phyloP scores from a whole-genome alignment of 768 basidiomycete species.

The Rhodotorula kratochvilovae region DNA sequence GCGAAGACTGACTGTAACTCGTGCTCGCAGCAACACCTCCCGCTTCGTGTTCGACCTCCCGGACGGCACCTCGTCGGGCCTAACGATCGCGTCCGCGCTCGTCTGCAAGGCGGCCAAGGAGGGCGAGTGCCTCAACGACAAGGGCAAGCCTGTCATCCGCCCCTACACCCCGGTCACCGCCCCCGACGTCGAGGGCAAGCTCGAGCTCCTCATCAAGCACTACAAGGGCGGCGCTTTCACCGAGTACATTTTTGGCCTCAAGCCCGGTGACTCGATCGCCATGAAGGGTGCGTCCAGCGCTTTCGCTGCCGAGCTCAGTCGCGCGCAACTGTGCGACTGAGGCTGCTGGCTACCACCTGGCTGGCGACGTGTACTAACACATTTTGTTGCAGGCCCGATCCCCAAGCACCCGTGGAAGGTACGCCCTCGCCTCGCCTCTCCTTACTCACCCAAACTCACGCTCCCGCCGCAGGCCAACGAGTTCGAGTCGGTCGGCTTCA shows the following conservation, averaged over 20 bases:
- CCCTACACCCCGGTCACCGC: conserved; percentile 89
- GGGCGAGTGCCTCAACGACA: conserved; percentile 56
- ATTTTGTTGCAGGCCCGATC: conserved; percentile 55
- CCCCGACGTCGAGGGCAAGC: conserved; percentile 47
- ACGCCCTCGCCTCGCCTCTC: neutral
- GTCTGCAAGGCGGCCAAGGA: conserved; percentile 70
- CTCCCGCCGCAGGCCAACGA: conserved; percentile 59
- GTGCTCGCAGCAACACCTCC: conserved; percentile 59
- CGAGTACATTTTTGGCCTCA: conserved; percentile 66
- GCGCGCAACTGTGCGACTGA: no score
- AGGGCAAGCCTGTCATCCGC: conserved; percentile 80
- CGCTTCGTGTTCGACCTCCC: conserved; percentile 60
- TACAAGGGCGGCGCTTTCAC: conserved; percentile 48
- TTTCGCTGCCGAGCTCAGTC: no score
- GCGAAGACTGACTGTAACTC: no score
- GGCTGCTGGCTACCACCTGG: no score
- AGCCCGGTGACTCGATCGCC: conserved; percentile 71
- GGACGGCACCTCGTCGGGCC: conserved; percentile 67
- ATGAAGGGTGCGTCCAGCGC: conserved; percentile 63
- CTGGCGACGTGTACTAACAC: no score
- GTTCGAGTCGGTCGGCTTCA: conserved; percentile 65
- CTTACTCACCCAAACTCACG: neutral
- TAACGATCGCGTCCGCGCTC: conserved; percentile 74
- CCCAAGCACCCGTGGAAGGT: conserved; percentile 75
- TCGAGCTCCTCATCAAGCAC: conserved; percentile 73